Evolutionary conservation across 177 flowering plant genomes (phyloP), one percentile per base, ranked within the genome.

Genomic region (Tripterygium wilfordii): DNA sequence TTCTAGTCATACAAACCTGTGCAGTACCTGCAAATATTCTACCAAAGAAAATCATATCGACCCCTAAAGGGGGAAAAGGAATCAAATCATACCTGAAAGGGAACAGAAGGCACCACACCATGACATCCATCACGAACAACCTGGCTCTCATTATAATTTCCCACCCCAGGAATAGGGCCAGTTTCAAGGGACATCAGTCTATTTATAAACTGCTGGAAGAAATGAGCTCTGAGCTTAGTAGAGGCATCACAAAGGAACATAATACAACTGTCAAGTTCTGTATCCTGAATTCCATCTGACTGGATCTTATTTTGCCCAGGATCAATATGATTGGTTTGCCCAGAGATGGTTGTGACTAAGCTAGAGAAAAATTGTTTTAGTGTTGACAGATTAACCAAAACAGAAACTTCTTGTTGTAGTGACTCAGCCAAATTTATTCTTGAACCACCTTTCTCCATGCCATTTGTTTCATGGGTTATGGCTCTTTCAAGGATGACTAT

Each of bases 61-160:
- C n/a, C n/a, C n/a, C n/a, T n/a, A n/a, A n/a, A n/a, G n/a, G n/a
- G n/a, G n/a, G n/a, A n/a, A n/a, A n/a, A n/a, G n/a, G n/a, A n/a
- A n/a, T n/a, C 9, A 46, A 45, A 30, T 30, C 50, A 48, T 62
- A 82, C 84, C 86, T 76, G 80, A 57, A 74, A 72, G 17, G 62
- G 42, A 52, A 37, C 41, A 44, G 82, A 78, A 6, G 85, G 87
- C 64, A 56, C 53, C 36, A 32, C 32, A 49, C 42, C 54, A 8
- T 42, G 49, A 23, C 39, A 24, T 14, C 16, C 18, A 9, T 17
- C 46, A 51, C 60, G 28, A 36, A 63, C 61, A 42, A 22, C 45
- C 29, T 36, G 30, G 20, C 32, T 57, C 29, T 33, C 40, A 29
- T 8, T 20, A 37, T 33, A 45, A 46, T 16, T 54, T 45, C 57